Evolutionary conservation across 768 basidiomycete species (phyloP).

Genomic region (Suillus weaverae): DNA sequence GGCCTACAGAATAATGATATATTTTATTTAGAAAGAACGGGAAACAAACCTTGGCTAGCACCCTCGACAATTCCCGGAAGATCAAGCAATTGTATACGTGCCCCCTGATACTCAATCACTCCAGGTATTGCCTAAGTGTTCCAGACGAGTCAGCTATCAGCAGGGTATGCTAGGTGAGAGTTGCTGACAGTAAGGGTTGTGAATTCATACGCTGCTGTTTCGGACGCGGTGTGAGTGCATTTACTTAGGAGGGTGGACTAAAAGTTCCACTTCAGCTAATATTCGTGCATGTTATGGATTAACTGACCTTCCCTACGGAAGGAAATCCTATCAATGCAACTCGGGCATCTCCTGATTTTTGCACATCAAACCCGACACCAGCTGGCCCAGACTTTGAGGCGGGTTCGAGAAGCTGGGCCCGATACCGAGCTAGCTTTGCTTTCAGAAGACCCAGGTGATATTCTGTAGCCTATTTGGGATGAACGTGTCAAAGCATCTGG

Average conservation of each 20-base stretch:
- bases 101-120: constrained; percentile 94
- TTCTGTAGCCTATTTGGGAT: constrained; percentile 71
- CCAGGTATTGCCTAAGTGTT: constrained; percentile 84
- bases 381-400: constrained; percentile 76
- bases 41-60: constrained; percentile 65
- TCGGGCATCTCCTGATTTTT: constrained; percentile 84
- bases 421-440: constrained; percentile 92
- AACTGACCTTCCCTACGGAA: constrained; percentile 80
- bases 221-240: constrained; percentile 87
- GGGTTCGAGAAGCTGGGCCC: constrained; percentile 93
- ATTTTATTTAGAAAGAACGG: background rate
- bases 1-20: constrained; percentile 29
- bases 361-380: constrained; percentile 88
- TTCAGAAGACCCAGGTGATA: constrained; percentile 93
- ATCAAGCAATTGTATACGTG: constrained; percentile 91
- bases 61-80: constrained; percentile 95
- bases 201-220: constrained; percentile 92
- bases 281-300: background rate
- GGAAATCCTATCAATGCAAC: constrained; percentile 95
- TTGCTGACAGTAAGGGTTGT: constrained; percentile 78
- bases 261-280: constrained; percentile 11
- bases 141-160: background rate
- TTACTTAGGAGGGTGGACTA: constrained; percentile 92
- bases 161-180: background rate
- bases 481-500: constrained; percentile 13